Evolutionary conservation across 768 basidiomycete species (phyloP).

Genomic region (Psilocybe azurescens): DNA sequence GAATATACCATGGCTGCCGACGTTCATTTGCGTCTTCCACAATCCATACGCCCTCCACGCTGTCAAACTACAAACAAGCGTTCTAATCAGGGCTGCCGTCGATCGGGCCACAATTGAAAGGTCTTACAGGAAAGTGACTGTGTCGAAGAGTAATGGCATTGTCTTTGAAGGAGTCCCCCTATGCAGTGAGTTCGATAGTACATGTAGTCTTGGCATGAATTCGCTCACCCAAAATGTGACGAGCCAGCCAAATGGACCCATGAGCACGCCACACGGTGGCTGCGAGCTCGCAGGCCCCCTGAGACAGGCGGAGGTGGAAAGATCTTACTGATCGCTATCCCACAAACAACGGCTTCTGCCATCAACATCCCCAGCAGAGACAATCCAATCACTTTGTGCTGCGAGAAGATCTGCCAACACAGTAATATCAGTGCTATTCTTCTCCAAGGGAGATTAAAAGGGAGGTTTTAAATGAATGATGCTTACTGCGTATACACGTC

Average conservation of each 20-base stretch:
- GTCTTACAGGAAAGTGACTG: constrained; percentile 21
- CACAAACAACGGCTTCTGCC: constrained; percentile 17
- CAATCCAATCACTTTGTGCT: constrained; percentile 17
- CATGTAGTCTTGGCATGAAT: too few species aligned
- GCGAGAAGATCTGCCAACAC: constrained; percentile 26
- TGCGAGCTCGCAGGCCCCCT: constrained; percentile 16
- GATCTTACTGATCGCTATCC: constrained; percentile 19
- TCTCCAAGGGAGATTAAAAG: too few species aligned
- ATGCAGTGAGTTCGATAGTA: too few species aligned
- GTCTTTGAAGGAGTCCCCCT: too few species aligned
- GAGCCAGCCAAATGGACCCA: constrained; percentile 26
- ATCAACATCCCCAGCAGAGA: constrained; percentile 20
- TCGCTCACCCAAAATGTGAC: constrained; percentile 26
- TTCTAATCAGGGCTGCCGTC: too few species aligned
- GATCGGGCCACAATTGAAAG: too few species aligned
- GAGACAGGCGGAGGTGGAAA: constrained; percentile 18
- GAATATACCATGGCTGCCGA: constrained; percentile 5
- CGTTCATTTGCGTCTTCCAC: constrained; percentile 14
- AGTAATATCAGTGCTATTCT: too few species aligned
- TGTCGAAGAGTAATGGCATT: constrained; percentile 25
- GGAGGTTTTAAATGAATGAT: too few species aligned
- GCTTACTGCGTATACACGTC: constrained; percentile 29
- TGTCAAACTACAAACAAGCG: constrained; percentile 17
- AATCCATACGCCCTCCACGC: constrained; percentile 18
- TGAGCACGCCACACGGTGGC: constrained; percentile 24